Evolutionary conservation across 2,329 filamentous ascomycete species (phyloP), one percentile per base, ranked within the genome.

Genomic region (Trichocomaceae sp.): DNA sequence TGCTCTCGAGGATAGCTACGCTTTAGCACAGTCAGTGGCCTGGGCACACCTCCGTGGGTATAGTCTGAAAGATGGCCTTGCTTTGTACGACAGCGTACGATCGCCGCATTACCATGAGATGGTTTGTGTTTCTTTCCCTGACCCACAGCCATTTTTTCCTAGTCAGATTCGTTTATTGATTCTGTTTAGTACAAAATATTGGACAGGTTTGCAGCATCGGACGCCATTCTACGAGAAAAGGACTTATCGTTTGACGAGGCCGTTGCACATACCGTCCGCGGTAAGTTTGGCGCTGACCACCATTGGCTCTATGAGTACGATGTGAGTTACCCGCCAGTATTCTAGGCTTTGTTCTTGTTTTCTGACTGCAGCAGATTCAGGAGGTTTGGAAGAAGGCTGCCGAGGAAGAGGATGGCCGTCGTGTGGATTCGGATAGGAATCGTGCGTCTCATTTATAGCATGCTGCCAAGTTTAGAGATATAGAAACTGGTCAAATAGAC

Each of bases 1-100:
- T 29, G 56, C 56, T 33, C 56, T 58, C 6, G 52, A 58, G 35
- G 56, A 58, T 37, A 49, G 46, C 42, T 58, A 51, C 20, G 39
- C 48, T 13, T 45, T 58, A 33, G 42, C 39, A 12, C 46, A 50
- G 37, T 26, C 52, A 26, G 26, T 58, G 12, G 22, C 29, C 29
- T 58, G 52, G 56, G 56, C 52, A 15, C 52, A 58, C 19, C 39
- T 15, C 10, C 41, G 33, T 2, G 50, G 50, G 17, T 19, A 20
- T 20, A 46, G 19, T 45, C 13, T 52, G 15, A 46, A 44, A 44
- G 50, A 29, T n/a, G 50, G 20, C 3, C 39, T 52, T 23, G 23
- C 45, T 33, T 35, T 52, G 17, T 29, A 31, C 44, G 50, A 52
- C 29, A 22, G 50, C 8, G 39, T 52, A 5, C 50, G 50, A 22